Evolutionary conservation across 345 rosid species (phyloP).

Genomic region (Cochlearia excelsa): DNA sequence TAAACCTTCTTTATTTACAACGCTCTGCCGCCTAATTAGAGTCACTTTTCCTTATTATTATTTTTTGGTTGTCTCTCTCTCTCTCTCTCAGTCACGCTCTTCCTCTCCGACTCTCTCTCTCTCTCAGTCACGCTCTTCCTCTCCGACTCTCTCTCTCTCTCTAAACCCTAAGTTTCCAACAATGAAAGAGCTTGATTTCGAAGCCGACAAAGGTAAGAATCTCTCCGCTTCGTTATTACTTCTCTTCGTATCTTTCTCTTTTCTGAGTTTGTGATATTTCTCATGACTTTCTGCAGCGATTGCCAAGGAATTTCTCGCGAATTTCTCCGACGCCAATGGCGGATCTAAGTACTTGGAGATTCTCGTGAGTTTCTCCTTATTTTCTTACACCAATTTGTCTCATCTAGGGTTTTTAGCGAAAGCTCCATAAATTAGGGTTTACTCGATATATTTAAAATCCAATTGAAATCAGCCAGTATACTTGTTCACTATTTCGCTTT

Average conservation of each 20-base stretch:
- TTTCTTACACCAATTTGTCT: background rate
- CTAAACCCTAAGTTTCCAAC: slow-evolving; percentile 19
- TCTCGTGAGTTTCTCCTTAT: slow-evolving; percentile 55
- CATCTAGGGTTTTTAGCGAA: slow-evolving; percentile 11
- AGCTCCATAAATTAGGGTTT: slow-evolving; percentile 20
- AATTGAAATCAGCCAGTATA: background rate
- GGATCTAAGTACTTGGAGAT: slow-evolving; percentile 74
- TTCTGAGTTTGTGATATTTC: background rate
- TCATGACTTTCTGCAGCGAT: slow-evolving; percentile 34
- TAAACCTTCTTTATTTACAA: too few species aligned
- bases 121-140: slow-evolving; percentile 21
- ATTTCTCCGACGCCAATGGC: slow-evolving; percentile 64
- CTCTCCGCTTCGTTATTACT: background rate
- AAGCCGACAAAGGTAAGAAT: slow-evolving; percentile 57
- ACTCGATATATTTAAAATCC: slow-evolving; percentile 5
- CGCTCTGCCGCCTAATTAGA: too few species aligned
- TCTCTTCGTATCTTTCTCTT: background rate
- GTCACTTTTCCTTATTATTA: too few species aligned
- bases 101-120: slow-evolving; percentile 2
- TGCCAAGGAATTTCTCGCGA: slow-evolving; percentile 81
- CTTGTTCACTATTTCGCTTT: too few species aligned
- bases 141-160: slow-evolving; percentile 8
- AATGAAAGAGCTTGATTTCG: slow-evolving; percentile 60
- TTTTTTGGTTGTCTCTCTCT: too few species aligned
- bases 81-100: slow-evolving; percentile 28